Base-by-base conservation (phyloP, 2,329 filamentous ascomycete species). In the Neofusicoccum laricinum region DNA sequence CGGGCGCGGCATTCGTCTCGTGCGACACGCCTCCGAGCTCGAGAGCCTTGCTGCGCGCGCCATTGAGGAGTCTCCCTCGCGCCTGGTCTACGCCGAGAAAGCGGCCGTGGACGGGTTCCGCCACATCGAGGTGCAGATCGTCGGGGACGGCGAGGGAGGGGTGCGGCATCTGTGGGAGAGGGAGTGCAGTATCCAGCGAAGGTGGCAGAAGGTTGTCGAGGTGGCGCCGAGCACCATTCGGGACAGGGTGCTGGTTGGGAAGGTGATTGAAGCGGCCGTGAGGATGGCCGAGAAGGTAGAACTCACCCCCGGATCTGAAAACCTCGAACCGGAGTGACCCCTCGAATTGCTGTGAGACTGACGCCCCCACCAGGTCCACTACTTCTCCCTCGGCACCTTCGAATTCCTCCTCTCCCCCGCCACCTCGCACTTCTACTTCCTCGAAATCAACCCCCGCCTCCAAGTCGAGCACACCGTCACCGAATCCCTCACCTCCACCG, bases 391-490 rank as follows among this genome's bases (percentile, higher is more conserved):
- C 0, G 87, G 87, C 8, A 89, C 87, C 0, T 88, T 88, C 67
- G 87, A 90, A 70, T 89, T 89, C 64, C 77, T 90, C 0, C 79
- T 87, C 12, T 84, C 84, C 64, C 80, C 82, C 11, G 65, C 72
- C 0, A 80, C 74, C 0, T 71, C 71, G 1, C 80, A 84, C 25
- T 85, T 82, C 71, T 88, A 82, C 72, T 88, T 88, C 68, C 72
- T 88, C 5, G 86, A 88, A 69, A 80, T 87, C 67, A 88, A 88
- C 63, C 85, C 86, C 0, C 78, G 86, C 2, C 71, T 88, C 2
- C 85, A 88, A 69, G 86, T 88, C 43, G 86, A 88, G 67, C 86
- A 88, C 69, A 87, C 86, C 1, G 82, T 88, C 61, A 87, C 85
- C 0, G 86, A 88, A 67, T 79, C 77, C 3, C 82, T 89, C 7